Evolutionary conservation across 2,329 filamentous ascomycete genomes (phyloP), one percentile per base, ranked within the genome.

Genomic region (Venturia oleaginea): DNA sequence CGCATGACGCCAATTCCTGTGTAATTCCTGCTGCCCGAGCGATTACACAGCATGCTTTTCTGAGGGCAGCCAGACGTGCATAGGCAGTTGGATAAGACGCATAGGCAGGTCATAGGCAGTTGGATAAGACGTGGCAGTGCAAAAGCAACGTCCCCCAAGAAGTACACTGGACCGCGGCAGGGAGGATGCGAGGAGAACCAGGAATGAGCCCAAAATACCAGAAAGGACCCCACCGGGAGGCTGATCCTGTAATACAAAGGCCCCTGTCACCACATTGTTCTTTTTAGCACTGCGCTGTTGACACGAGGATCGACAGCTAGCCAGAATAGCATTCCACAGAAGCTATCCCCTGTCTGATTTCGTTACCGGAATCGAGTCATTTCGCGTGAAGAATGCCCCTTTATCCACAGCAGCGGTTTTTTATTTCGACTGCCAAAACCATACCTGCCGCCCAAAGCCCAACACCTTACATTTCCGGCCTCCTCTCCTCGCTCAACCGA

Each of bases 201-300:
- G 46, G 22, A 48, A 48, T 27, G 22, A 8, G 46, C 46, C 46
- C 46, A 24, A 46, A 46, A 46, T 46, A 46, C 19, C 43, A 46
- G 19, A n/a, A 24, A 7, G 1, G 43, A n/a, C 19, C 43, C n/a
- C 11, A 8, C n/a, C 1, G 22, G n/a, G 22, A 11, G 46, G 40
- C n/a, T 51, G 46, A 51, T 51, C 46, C 46, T 51, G 46, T 27
- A 51, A 51, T 51, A 51, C 46, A 51, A 24, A 48, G 22, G n/a
- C 11, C 43, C 43, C 2, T 48, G 22, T 46, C n/a, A 5, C 40
- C 17, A 19, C 17, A 15, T 13, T 42, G 2, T 40, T 40, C 38
- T 40, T 40, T 17, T 13, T 40, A 17, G 38, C 38, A 40, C 11
- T 15, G 38, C 34, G n/a, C n/a, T 46, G n/a, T 7, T 24, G 43